phyloP scores from a whole-genome alignment of 768 basidiomycete species.

The Thelephora aurantiotincta region DNA sequence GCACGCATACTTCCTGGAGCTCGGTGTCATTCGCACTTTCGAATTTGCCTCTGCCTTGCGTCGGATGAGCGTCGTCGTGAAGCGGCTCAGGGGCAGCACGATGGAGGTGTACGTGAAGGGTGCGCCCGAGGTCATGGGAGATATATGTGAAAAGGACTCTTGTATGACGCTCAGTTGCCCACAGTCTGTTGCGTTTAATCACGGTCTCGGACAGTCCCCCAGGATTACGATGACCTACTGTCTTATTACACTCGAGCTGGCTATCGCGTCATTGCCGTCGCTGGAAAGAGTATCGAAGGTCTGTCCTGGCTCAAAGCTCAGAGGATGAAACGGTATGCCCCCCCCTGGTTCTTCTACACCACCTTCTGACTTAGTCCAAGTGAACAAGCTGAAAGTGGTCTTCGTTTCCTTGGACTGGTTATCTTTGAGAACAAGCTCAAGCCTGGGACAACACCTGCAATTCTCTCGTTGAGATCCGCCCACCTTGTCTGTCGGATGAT shows the following conservation, averaged over 20 bases:
- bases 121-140: slow-evolving; percentile 96
- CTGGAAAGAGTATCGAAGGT: slow-evolving; percentile 88
- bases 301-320: slow-evolving; percentile 97
- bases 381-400: slow-evolving; percentile 84
- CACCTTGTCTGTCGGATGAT: slow-evolving; percentile 96
- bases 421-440: slow-evolving; percentile 99
- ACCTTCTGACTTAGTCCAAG: slow-evolving; percentile 24
- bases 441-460: slow-evolving; percentile 79
- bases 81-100: slow-evolving; percentile 80
- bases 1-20: slow-evolving; percentile 94
- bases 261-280: slow-evolving; percentile 95
- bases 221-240: slow-evolving; percentile 90
- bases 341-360: neutral
- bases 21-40: slow-evolving; percentile 91
- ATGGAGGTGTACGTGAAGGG: slow-evolving; percentile 99
- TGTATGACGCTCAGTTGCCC: slow-evolving; percentile 29
- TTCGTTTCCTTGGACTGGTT: slow-evolving; percentile 87
- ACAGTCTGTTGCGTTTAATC: slow-evolving; percentile 7
- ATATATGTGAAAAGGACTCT: slow-evolving; percentile 87
- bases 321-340: slow-evolving; percentile 71
- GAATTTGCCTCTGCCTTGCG: slow-evolving; percentile 91
- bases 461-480: slow-evolving; percentile 75
- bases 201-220: slow-evolving; percentile 51
- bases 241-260: slow-evolving; percentile 96
- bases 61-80: slow-evolving; percentile 96